Conservation (phyloP, 345 rosid species). For the Populus simonii region DNA sequence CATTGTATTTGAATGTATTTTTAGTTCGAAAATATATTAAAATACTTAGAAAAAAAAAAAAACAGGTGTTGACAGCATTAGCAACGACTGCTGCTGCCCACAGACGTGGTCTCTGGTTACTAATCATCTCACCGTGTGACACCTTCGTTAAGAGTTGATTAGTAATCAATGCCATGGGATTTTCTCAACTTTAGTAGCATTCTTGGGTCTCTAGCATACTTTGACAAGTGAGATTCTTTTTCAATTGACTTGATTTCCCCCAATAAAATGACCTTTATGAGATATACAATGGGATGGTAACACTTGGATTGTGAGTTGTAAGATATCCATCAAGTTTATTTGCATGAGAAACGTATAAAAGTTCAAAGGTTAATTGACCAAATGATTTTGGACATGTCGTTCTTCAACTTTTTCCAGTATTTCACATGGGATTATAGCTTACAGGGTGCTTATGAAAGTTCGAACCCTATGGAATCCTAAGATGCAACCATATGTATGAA, state of each 20-base stretch:
- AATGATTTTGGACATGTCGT: not conserved
- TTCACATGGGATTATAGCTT: no score
- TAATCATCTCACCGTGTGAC: conserved; percentile 26
- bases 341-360: not conserved
- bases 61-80: conserved; percentile 13
- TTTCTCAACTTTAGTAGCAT: not conserved
- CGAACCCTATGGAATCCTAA: not conserved
- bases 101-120: conserved; percentile 33
- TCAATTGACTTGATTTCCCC: no score
- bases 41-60: no score
- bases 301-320: no score
- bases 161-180: not conserved
- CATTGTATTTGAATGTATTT: no score
- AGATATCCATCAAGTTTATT: no score
- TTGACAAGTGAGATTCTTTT: no score
- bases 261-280: no score
- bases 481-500: not conserved
- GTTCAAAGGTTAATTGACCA: not conserved
- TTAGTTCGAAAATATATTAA: not conserved
- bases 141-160: not conserved
- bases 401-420: no score
- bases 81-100: conserved; percentile 18
- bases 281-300: no score
- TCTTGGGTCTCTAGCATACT: not conserved
- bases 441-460: no score